These are phyloP conservation scores for Durusdinium trenchii DNA, from an alignment of 73 alveolate species.

Conservation along the genomic window DNA sequence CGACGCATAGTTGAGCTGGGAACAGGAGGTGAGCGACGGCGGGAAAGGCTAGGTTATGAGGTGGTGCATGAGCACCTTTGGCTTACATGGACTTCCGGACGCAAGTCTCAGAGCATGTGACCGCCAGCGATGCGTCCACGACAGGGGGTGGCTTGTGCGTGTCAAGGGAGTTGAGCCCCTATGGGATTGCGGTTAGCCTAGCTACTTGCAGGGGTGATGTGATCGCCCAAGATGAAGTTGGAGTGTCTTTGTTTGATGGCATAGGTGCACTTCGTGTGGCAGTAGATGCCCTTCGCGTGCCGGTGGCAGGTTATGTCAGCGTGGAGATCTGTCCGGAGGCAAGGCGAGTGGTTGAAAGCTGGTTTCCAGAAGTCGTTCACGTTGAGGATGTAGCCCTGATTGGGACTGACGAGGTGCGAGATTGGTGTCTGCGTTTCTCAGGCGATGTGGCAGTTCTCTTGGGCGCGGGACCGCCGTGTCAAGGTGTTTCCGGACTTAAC, in stretches of 20 bases:
- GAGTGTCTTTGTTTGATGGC: conserved; percentile 45
- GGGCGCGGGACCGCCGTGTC: conserved; percentile 16
- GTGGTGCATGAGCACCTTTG: too few species aligned
- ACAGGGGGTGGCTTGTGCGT: too few species aligned
- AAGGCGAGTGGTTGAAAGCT: not conserved
- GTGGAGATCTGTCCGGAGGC: not conserved
- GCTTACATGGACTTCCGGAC: too few species aligned
- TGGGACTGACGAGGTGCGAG: not conserved
- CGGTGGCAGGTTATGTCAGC: not conserved
- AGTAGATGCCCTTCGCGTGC: not conserved
- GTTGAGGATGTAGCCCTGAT: not conserved
- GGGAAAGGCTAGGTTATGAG: too few species aligned
- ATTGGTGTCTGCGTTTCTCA: not conserved
- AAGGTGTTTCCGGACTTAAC: not conserved
- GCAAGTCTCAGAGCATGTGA: too few species aligned
- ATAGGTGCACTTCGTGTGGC: not conserved
- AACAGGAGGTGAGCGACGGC: too few species aligned
- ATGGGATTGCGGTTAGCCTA: too few species aligned
- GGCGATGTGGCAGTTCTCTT: not conserved
- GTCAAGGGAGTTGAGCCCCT: too few species aligned
- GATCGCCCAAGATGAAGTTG: too few species aligned
- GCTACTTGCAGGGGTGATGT: too few species aligned
- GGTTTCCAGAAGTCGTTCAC: not conserved
- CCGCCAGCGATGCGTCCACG: too few species aligned
- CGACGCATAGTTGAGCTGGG: too few species aligned